Evolutionary conservation across 805 yeast genomes (phyloP).

Genomic region (Maudiozyma bulderi): DNA sequence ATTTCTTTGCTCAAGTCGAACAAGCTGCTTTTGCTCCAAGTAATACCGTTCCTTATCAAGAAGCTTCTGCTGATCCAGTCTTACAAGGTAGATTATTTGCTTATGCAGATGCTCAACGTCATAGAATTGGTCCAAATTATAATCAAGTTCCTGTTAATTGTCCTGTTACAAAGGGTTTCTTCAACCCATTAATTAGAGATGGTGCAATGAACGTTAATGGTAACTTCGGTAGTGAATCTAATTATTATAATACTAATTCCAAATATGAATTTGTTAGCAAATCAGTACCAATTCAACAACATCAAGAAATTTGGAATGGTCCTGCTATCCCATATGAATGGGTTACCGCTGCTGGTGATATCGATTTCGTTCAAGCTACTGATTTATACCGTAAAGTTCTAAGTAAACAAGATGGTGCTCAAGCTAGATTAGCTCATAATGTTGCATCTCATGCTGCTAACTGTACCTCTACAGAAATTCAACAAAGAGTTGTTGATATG

Average conservation of each 20-base stretch:
- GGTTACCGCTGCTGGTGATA: slow-evolving; percentile 51
- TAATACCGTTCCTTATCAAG: slow-evolving; percentile 76
- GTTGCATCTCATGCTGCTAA: slow-evolving; percentile 61
- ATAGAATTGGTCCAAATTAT: slow-evolving; percentile 66
- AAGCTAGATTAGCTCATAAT: slow-evolving; percentile 73
- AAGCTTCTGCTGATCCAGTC: slow-evolving; percentile 77
- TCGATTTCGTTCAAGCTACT: slow-evolving; percentile 71
- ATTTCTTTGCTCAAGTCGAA: slow-evolving; percentile 81
- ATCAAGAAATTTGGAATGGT: slow-evolving; percentile 75
- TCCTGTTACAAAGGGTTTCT: slow-evolving; percentile 49
- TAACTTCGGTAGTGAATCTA: slow-evolving; percentile 70
- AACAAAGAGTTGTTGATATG: slow-evolving; percentile 68
- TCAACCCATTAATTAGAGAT: slow-evolving; percentile 71
- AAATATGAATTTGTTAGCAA: slow-evolving; percentile 25
- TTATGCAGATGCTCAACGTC: slow-evolving; percentile 79
- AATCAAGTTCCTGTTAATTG: slow-evolving; percentile 84
- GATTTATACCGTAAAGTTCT: slow-evolving; percentile 64
- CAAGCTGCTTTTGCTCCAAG: slow-evolving; percentile 82
- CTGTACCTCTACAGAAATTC: slow-evolving; percentile 61
- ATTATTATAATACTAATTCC: slow-evolving; percentile 51
- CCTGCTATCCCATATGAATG: slow-evolving; percentile 83
- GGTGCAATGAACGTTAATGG: slow-evolving; percentile 66
- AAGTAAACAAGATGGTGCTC: slow-evolving; percentile 73
- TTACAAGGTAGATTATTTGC: slow-evolving; percentile 74
- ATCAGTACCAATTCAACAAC: slow-evolving; percentile 38